These are phyloP conservation scores for Ilyonectria destructans DNA, from an alignment of 2,329 filamentous ascomycete genomes.

Conservation along the genomic window DNA sequence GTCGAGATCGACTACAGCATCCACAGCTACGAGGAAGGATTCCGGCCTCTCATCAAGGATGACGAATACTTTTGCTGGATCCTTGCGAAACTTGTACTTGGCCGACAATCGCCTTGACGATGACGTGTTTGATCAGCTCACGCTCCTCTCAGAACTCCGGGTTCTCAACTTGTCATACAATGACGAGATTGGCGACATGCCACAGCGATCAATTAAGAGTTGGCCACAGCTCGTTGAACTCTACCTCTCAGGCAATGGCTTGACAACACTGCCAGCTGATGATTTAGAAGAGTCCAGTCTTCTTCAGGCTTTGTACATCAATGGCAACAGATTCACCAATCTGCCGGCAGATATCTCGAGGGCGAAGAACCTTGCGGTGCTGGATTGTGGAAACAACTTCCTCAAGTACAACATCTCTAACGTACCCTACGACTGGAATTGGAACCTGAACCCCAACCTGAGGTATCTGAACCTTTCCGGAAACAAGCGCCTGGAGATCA, in stretches of 20 bases:
- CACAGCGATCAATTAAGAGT: slow-evolving; percentile 87
- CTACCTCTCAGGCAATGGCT: slow-evolving; percentile 94
- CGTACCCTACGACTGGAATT: slow-evolving; percentile 99
- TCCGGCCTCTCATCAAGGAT: slow-evolving; percentile 87
- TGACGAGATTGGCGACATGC: slow-evolving; percentile 88
- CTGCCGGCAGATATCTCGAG: slow-evolving; percentile 95
- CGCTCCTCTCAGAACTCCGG: slow-evolving; percentile 85
- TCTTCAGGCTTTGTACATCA: slow-evolving; percentile 93
- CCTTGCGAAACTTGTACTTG: slow-evolving; percentile 86
- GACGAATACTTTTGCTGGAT: slow-evolving; percentile 89
- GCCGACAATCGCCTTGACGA: slow-evolving; percentile 96
- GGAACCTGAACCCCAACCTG: slow-evolving; percentile 97
- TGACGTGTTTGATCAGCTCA: slow-evolving; percentile 94
- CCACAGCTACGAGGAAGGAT: slow-evolving; percentile 81
- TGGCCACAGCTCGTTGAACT: slow-evolving; percentile 94
- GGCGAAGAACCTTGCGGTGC: slow-evolving; percentile 89
- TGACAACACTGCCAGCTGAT: slow-evolving; percentile 92
- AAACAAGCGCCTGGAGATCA: slow-evolving; percentile 96
- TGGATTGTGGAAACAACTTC: slow-evolving; percentile 95
- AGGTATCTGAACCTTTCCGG: slow-evolving; percentile 97
- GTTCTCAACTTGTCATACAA: slow-evolving; percentile 97
- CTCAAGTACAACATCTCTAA: slow-evolving; percentile 99
- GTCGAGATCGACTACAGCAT: slow-evolving; percentile 75
- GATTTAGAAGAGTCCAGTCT: slow-evolving; percentile 92
- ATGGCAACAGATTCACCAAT: slow-evolving; percentile 98